These are phyloP conservation scores for Backusella mclennaniae DNA, from an alignment of 192 early-diverging fungal genomes.

Conservation along the genomic window DNA sequence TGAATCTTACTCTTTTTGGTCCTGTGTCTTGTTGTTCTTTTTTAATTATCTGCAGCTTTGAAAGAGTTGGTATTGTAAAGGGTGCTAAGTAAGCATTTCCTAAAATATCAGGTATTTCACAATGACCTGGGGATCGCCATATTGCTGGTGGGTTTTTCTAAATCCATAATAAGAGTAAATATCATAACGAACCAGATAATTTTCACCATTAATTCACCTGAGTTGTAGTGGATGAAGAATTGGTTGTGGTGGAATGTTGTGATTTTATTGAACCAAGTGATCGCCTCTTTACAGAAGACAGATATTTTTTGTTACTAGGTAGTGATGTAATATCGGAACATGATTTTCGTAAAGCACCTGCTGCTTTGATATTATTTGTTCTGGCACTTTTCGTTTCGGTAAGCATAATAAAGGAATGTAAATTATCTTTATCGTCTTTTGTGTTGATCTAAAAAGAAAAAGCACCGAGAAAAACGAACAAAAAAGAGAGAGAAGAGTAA, in stretches of 20 bases:
- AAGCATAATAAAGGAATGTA: neutral
- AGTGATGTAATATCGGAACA: conserved; percentile 21
- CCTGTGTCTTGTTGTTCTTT: conserved; percentile 6
- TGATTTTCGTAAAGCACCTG: conserved; percentile 21
- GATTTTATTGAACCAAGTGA: conserved; percentile 23
- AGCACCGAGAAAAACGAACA: conserved; percentile 1
- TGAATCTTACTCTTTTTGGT: neutral
- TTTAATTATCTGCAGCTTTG: conserved; percentile 13
- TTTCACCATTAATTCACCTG: neutral
- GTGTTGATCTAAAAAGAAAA: neutral
- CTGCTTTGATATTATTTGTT: neutral
- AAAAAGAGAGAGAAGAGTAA: neutral
- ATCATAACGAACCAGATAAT: neutral
- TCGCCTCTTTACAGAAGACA: conserved; percentile 14
- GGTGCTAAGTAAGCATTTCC: conserved; percentile 22
- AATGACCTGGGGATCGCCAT: conserved; percentile 24
- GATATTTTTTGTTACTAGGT: neutral
- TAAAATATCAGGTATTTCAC: conserved; percentile 22
- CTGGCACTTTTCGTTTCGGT: neutral
- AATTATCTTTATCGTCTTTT: neutral
- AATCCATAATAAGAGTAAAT: neutral
- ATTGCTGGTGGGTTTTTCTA: conserved; percentile 6
- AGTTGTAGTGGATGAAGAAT: neutral
- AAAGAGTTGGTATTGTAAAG: neutral
- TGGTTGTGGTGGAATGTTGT: neutral